Conservation (phyloP, 2,329 filamentous ascomycete genomes). For the Cytospora piceae region DNA sequence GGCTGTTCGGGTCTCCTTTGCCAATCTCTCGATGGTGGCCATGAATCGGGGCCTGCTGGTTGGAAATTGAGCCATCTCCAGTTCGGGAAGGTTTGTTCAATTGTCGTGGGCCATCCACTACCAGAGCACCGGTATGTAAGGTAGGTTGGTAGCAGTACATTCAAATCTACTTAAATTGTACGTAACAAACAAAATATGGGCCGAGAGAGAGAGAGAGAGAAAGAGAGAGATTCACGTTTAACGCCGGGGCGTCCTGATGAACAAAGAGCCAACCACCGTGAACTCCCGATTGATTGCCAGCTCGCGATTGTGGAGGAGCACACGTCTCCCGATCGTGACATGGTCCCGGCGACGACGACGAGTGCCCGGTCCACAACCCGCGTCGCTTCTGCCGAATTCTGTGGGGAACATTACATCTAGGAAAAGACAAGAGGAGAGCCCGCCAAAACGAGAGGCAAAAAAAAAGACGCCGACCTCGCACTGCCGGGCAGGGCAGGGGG, state of each 20-base stretch:
- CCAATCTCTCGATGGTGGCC: neutral
- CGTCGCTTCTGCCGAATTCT: neutral
- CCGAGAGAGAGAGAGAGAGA: neutral
- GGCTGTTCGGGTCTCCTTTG: neutral
- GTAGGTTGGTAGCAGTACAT: neutral
- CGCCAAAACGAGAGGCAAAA: neutral
- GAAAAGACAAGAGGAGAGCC: neutral
- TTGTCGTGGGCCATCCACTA: neutral
- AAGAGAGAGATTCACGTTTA: neutral
- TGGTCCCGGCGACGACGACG: constrained; percentile 1
- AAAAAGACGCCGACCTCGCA: constrained; percentile 12
- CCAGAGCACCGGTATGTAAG: neutral
- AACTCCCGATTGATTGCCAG: neutral
- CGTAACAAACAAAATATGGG: neutral
- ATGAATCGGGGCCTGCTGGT: neutral
- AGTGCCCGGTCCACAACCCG: neutral
- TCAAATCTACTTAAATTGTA: too few relatives aligned
- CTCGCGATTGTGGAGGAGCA: neutral
- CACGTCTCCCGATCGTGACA: constrained; percentile 1
- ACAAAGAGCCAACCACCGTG: neutral
- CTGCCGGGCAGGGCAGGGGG: constrained; percentile 4
- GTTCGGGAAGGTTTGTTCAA: constrained; percentile 3
- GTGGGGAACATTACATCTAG: neutral
- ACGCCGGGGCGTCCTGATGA: neutral
- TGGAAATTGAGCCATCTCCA: constrained; percentile 2